These are phyloP conservation scores for Salvia sclarea DNA, from an alignment of 305 asterid species.

Conservation along the genomic window DNA sequence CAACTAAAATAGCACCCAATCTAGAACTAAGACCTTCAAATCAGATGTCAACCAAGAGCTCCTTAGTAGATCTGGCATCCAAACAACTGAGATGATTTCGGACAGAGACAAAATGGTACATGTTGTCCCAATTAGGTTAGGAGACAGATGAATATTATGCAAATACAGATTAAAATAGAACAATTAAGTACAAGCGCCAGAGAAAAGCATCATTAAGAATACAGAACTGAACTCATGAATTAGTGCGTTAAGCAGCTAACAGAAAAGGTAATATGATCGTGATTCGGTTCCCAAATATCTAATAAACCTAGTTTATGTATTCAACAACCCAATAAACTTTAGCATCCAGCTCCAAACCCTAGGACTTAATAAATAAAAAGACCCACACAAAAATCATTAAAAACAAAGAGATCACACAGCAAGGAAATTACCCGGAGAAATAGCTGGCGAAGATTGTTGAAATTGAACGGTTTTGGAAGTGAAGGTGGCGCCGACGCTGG, in stretches of 20 bases:
- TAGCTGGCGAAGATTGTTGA: constrained; percentile 34
- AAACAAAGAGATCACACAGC: too few relatives aligned
- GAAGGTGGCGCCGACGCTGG: constrained; percentile 42
- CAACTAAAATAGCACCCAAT: neutral
- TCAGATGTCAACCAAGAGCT: neutral
- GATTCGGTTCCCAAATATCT: constrained; percentile 13
- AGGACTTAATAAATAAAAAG: too few relatives aligned
- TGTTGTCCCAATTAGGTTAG: neutral
- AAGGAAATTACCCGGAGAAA: constrained; percentile 32
- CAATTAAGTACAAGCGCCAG: neutral
- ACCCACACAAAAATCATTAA: neutral
- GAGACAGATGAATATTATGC: neutral
- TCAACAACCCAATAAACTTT: constrained; percentile 1
- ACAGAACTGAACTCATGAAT: constrained; percentile 22
- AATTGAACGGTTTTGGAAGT: constrained; percentile 36
- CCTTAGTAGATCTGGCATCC: neutral
- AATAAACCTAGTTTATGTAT: constrained; percentile 15
- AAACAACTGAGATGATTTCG: constrained; percentile 1
- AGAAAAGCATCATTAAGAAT: neutral
- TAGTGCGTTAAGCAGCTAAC: constrained; percentile 11
- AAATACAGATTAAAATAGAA: constrained; percentile 1
- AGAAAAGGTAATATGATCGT: neutral
- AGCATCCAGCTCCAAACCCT: constrained; percentile 12
- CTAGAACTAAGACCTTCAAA: constrained; percentile 7
- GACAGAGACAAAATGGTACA: neutral